Conservation (phyloP, 495 filamentous ascomycete genomes). For the Lasiosphaeris hirsuta region DNA sequence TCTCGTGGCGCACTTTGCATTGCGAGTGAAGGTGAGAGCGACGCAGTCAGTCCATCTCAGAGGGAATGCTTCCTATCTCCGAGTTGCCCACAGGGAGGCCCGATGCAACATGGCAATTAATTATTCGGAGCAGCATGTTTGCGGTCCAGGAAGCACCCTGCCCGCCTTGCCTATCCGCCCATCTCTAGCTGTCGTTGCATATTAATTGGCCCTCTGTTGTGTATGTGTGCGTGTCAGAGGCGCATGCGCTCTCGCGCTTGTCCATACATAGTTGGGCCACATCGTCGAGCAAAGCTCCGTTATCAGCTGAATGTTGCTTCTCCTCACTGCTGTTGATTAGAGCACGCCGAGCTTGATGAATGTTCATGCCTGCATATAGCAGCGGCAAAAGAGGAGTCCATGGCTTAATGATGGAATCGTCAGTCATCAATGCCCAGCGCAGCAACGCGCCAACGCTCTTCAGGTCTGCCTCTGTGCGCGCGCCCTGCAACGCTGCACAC, state of each 20-base stretch:
- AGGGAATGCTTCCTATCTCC: slow-evolving; percentile 7
- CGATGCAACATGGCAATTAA: slow-evolving; percentile 22
- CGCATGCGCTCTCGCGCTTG: slow-evolving; percentile 12
- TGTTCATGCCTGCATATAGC: not conserved
- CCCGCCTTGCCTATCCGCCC: not conserved
- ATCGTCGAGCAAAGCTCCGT: not conserved
- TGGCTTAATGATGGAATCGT: slow-evolving; percentile 23
- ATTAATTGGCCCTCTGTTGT: slow-evolving; percentile 26
- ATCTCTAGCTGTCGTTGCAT: slow-evolving; percentile 16
- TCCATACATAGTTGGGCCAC: not conserved
- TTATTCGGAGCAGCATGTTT: slow-evolving; percentile 3
- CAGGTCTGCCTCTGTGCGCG: not conserved
- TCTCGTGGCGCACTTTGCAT: slow-evolving; percentile 1
- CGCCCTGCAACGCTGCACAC: not conserved
- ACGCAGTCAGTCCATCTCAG: slow-evolving; percentile 3
- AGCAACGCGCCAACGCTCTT: not conserved
- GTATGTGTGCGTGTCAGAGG: slow-evolving; percentile 1
- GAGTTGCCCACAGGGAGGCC: slow-evolving; percentile 8
- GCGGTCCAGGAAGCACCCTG: slow-evolving; percentile 7
- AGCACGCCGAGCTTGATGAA: not conserved
- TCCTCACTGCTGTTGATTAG: too few species aligned
- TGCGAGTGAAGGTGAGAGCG: slow-evolving; percentile 1
- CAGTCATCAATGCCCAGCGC: slow-evolving; percentile 16
- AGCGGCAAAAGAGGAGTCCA: not conserved
- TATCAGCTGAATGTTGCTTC: too few species aligned